Percentiles rank a stretch among this genome's conserved stretches.
Evolutionary conservation across 768 basidiomycete genomes (phyloP).

Genomic region (Lyophyllum semitale): DNA sequence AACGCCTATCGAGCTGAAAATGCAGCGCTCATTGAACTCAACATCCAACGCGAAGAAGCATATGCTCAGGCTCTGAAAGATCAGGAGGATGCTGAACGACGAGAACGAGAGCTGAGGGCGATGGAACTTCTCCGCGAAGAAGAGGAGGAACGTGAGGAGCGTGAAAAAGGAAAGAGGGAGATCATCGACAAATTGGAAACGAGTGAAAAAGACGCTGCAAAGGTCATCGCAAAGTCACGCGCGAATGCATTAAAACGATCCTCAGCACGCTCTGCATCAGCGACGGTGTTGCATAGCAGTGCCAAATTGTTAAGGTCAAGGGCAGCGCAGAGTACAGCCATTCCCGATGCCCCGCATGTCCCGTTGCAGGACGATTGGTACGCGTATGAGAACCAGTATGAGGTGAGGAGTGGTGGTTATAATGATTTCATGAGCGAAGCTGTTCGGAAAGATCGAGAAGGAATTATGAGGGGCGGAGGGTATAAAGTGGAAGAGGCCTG

Average conservation of each 20-base stretch:
- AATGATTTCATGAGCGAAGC: constrained; percentile 76
- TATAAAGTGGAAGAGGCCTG: constrained; percentile 83
- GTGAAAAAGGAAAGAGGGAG: constrained; percentile 68
- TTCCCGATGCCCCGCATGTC: constrained; percentile 81
- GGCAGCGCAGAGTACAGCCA: constrained; percentile 61
- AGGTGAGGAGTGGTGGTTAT: constrained; percentile 55
- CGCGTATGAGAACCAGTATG: constrained; percentile 70
- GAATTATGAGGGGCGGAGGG: constrained; percentile 82
- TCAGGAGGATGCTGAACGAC: constrained; percentile 78
- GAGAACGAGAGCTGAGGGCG: constrained; percentile 70
- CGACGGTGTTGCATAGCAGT: constrained; percentile 45
- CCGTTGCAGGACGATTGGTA: constrained; percentile 79
- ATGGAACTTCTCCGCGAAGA: constrained; percentile 65
- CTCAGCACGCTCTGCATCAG: constrained; percentile 53
- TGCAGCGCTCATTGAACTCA: constrained; percentile 79
- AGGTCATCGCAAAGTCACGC: constrained; percentile 69
- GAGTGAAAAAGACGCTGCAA: constrained; percentile 68
- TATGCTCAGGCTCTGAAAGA: constrained; percentile 72
- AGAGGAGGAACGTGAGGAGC: constrained; percentile 76
- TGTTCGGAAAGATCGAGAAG: constrained; percentile 73
- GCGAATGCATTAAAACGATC: constrained; percentile 65
- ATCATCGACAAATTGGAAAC: constrained; percentile 84
- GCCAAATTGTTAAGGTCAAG: constrained; percentile 59
- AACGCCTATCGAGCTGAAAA: constrained; percentile 79
- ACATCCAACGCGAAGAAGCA: constrained; percentile 79